Evolutionary conservation across 176 grass and related monocot species (phyloP).

Genomic region (Aegilops speltoides): DNA sequence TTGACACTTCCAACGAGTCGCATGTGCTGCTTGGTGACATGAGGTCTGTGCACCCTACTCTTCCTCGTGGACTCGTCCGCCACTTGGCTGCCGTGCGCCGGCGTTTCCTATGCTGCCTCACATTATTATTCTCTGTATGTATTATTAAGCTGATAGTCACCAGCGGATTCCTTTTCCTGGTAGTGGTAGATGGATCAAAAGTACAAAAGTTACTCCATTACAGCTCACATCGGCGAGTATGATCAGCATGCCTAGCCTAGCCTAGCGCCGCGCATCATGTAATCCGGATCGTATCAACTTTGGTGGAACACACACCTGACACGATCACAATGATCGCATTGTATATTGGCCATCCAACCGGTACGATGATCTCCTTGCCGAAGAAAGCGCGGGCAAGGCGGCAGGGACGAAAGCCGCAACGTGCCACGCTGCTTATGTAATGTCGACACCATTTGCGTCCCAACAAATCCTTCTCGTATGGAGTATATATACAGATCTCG

Average conservation of each 20-base stretch:
- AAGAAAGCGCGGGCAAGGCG: constrained; percentile 18
- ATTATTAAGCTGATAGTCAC: constrained; percentile 10
- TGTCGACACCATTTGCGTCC: constrained; percentile 22
- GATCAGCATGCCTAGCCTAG: not conserved
- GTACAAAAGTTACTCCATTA: constrained; percentile 21
- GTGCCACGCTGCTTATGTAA: not conserved
- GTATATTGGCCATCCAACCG: constrained; percentile 17
- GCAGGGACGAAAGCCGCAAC: constrained; percentile 5
- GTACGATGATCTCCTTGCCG: constrained; percentile 29
- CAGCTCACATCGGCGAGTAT: constrained; percentile 23
- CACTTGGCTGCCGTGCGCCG: not conserved
- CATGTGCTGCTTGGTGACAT: not conserved
- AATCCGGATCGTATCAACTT: constrained; percentile 32
- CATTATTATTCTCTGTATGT: too few relatives aligned
- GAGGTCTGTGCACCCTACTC: not conserved
- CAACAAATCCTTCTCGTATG: not conserved
- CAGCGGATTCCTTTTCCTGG: constrained; percentile 11
- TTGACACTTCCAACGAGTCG: not conserved
- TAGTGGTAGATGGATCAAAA: constrained; percentile 43
- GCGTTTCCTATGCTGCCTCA: not conserved
- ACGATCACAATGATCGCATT: constrained; percentile 19
- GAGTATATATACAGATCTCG: not conserved
- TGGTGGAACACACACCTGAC: constrained; percentile 34
- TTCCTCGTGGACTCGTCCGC: not conserved
- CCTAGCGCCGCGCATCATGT: not conserved